phyloP scores from a whole-genome alignment of 2,329 filamentous ascomycete genomes.

The Verticillium isaacii region DNA sequence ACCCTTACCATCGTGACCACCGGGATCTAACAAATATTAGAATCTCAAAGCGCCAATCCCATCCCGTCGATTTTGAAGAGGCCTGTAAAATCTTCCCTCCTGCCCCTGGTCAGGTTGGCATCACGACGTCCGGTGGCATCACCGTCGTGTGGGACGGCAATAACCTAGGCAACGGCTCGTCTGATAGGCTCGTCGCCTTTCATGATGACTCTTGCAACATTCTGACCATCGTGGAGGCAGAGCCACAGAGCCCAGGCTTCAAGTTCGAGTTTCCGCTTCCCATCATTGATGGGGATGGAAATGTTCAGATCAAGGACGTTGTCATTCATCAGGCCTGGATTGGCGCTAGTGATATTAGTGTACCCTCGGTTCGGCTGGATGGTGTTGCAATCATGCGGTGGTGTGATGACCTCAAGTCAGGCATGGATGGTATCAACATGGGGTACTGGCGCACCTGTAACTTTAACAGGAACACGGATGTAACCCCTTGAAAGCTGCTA shows the following conservation, averaged over 20 bases:
- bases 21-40: background rate
- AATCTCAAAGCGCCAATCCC: background rate
- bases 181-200: background rate
- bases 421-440: background rate
- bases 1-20: background rate
- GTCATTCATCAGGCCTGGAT: background rate
- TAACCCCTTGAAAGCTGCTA: background rate
- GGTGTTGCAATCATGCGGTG: background rate
- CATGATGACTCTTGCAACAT: background rate
- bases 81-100: background rate
- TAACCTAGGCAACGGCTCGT: background rate
- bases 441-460: conserved; percentile 13
- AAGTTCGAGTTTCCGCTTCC: background rate
- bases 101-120: background rate
- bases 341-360: background rate
- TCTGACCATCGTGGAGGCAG: background rate
- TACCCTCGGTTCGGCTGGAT: background rate
- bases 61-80: background rate
- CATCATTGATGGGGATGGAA: background rate
- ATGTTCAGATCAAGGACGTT: background rate
- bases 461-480: background rate
- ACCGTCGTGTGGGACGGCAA: background rate
- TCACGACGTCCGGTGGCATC: background rate
- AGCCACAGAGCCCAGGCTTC: background rate
- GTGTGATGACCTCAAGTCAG: background rate